Evolutionary conservation across 148 eudicot species (phyloP).

Genomic region (Chenopodium quinoa): DNA sequence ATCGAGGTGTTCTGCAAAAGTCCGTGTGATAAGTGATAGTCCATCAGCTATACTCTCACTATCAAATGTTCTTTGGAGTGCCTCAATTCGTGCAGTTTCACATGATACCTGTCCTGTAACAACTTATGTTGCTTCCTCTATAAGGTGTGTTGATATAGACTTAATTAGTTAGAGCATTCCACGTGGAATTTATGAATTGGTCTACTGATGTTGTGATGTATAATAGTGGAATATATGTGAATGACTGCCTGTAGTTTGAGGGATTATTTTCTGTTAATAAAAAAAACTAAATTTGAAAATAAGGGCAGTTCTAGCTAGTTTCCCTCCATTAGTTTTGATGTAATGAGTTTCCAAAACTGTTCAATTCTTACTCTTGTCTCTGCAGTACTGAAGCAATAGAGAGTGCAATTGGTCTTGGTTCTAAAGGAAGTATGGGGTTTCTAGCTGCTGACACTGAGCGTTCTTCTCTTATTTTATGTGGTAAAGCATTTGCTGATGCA

Average conservation of each 20-base stretch:
- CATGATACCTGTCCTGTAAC: constrained; percentile 15
- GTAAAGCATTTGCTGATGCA: constrained; percentile 14
- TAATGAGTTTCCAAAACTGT: neutral
- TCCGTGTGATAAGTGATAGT: constrained; percentile 13
- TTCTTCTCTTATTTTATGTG: constrained; percentile 15
- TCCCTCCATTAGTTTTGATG: neutral
- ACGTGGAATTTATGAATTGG: too few species aligned
- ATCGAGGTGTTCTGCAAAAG: constrained; percentile 2
- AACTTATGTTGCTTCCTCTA: constrained; percentile 8
- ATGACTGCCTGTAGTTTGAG: neutral
- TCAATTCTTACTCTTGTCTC: neutral
- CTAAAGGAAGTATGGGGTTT: constrained; percentile 7
- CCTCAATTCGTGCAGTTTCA: constrained; percentile 14
- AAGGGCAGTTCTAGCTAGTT: neutral
- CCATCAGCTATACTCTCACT: constrained; percentile 14
- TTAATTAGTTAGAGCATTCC: neutral
- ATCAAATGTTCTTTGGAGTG: constrained; percentile 13
- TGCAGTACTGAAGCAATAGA: constrained; percentile 14
- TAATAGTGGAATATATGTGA: neutral
- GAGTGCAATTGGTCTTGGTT: neutral
- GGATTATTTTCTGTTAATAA: neutral
- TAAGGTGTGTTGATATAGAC: constrained; percentile 4
- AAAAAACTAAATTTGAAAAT: neutral
- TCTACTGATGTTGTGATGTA: neutral
- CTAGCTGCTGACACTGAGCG: constrained; percentile 18